phyloP scores from a whole-genome alignment of 1,139 yeast species.

The Kodamaea suecica region DNA sequence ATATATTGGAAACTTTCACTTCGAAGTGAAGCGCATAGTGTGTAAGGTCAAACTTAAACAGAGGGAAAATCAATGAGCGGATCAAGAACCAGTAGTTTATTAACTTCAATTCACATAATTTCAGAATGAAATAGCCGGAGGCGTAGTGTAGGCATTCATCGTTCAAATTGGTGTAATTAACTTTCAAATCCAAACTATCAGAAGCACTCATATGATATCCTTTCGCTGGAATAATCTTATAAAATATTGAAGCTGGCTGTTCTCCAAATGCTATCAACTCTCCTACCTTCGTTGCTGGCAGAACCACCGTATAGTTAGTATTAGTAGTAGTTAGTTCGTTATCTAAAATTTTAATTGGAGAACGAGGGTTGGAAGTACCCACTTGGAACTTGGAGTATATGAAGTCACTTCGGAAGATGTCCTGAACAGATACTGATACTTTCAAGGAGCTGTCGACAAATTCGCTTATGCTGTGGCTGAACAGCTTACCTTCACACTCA shows the following conservation, averaged over 20 bases:
- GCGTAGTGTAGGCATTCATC: slow-evolving; percentile 38
- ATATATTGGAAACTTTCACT: slow-evolving; percentile 21
- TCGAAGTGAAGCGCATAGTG: slow-evolving; percentile 33
- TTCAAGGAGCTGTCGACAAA: slow-evolving; percentile 51
- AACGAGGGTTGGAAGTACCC: slow-evolving; percentile 50
- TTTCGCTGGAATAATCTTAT: slow-evolving; percentile 37
- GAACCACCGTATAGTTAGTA: slow-evolving; percentile 34
- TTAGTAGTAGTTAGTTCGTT: slow-evolving; percentile 41
- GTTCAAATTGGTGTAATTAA: slow-evolving; percentile 44
- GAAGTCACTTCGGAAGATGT: slow-evolving; percentile 55
- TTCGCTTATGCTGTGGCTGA: slow-evolving; percentile 24
- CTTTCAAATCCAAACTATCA: slow-evolving; percentile 39
- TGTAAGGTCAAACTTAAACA: slow-evolving; percentile 34
- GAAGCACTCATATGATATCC: slow-evolving; percentile 20
- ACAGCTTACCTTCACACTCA: slow-evolving; percentile 19
- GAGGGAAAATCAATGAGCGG: slow-evolving; percentile 21
- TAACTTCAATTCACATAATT: slow-evolving; percentile 13
- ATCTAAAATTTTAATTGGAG: slow-evolving; percentile 54
- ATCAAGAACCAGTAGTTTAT: slow-evolving; percentile 27
- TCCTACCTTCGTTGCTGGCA: slow-evolving; percentile 11
- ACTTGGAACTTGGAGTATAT: slow-evolving; percentile 67
- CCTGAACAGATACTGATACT: slow-evolving; percentile 73
- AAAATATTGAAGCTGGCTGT: slow-evolving; percentile 67
- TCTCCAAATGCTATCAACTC: slow-evolving; percentile 58
- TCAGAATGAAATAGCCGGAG: slow-evolving; percentile 7